These are phyloP conservation scores for Chlorella sp. DNA, from an alignment of 139 green algal species.

Conservation along the genomic window DNA sequence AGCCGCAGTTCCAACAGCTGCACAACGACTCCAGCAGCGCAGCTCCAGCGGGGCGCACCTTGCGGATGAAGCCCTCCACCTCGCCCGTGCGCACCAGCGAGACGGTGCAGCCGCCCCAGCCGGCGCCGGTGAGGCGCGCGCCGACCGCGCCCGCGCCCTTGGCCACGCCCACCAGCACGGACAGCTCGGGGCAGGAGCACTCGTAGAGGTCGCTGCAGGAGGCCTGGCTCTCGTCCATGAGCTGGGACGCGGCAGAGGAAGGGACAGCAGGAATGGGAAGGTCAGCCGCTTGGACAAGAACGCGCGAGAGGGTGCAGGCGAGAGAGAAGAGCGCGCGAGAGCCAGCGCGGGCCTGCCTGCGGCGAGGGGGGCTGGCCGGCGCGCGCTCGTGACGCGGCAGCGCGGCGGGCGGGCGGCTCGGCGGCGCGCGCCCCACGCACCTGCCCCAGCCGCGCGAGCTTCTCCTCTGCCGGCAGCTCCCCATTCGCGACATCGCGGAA, in stretches of 20 bases:
- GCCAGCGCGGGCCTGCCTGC: too few species aligned
- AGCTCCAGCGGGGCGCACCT: neutral
- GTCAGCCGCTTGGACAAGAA: too few species aligned
- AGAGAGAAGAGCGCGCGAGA: too few species aligned
- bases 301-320: too few species aligned
- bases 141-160: conserved; percentile 77
- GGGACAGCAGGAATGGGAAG: too few species aligned
- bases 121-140: conserved; percentile 86
- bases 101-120: conserved; percentile 95
- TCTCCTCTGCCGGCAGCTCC: conserved; percentile 31
- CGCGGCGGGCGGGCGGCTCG: too few species aligned
- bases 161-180: conserved; percentile 72
- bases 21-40: too few species aligned
- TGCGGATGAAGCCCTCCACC: conserved; percentile 62
- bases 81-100: conserved; percentile 70
- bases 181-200: conserved; percentile 91
- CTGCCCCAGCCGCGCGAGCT: conserved; percentile 70
- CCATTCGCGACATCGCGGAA: conserved; percentile 53
- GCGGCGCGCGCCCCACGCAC: too few species aligned
- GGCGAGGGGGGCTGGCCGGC: too few species aligned
- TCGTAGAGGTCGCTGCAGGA: conserved; percentile 87
- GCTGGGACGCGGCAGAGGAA: too few species aligned
- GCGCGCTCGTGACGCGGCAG: too few species aligned
- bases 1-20: too few species aligned
- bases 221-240: conserved; percentile 89